Evolutionary conservation across 139 green algal genomes (phyloP).

Genomic region (Chlorella sorokiniana): DNA sequence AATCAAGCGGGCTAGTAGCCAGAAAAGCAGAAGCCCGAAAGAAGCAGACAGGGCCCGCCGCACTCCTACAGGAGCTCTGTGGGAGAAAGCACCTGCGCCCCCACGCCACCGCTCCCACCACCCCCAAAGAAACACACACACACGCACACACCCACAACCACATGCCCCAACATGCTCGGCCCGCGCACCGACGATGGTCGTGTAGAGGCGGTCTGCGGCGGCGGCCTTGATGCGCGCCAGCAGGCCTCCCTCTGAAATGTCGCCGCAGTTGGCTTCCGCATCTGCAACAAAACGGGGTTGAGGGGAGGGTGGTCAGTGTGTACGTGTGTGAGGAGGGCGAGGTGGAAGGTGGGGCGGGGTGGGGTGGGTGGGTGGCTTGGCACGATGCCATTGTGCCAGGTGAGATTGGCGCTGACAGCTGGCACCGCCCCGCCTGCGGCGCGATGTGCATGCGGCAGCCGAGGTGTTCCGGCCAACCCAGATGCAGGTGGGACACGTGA

Average conservation of each 20-base stretch:
- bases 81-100: no score
- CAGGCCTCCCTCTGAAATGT: slow-evolving; percentile 26
- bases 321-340: not conserved
- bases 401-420: no score
- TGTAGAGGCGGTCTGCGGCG: slow-evolving; percentile 31
- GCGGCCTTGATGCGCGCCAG: not conserved
- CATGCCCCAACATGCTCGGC: no score
- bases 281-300: slow-evolving; percentile 1
- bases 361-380: no score
- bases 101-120: not conserved
- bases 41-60: not conserved
- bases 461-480: no score
- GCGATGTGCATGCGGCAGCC: no score
- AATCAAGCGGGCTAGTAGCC: not conserved
- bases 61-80: no score
- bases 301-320: not conserved
- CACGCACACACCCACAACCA: not conserved
- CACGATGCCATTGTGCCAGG: no score
- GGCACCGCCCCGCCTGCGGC: no score
- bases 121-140: not conserved
- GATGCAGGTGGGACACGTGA: no score
- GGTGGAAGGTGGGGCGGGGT: not conserved
- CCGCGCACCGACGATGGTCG: slow-evolving; percentile 32
- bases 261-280: slow-evolving; percentile 33
- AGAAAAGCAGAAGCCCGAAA: not conserved